These are phyloP conservation scores for Quercus dentata DNA, from an alignment of 306 rosid species.

Conservation along the genomic window DNA sequence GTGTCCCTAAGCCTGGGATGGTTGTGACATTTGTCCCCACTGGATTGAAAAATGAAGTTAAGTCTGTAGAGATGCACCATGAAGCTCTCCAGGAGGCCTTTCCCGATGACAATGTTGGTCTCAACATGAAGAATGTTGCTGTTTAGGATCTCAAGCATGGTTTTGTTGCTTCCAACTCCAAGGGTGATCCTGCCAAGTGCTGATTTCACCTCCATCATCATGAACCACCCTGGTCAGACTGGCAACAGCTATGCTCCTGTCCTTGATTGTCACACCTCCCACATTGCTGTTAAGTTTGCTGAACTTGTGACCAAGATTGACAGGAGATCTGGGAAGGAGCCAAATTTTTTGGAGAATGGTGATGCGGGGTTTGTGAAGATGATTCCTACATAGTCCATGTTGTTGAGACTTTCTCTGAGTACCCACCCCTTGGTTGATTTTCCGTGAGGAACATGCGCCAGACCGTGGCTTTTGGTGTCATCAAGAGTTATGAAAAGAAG, in stretches of 20 bases:
- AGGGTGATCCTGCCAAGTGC: neutral
- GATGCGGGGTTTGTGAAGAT: constrained; percentile 41
- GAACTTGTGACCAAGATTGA: constrained; percentile 36
- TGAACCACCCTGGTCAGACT: constrained; percentile 37
- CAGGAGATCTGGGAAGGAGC: constrained; percentile 32
- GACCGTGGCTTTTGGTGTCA: neutral
- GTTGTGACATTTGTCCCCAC: constrained; percentile 29
- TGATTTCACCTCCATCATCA: constrained; percentile 18
- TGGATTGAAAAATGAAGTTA: constrained; percentile 34
- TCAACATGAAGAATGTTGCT: constrained; percentile 18
- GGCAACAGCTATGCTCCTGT: too few species aligned
- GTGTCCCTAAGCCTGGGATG: neutral
- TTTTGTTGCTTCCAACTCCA: neutral
- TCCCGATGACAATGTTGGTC: neutral
- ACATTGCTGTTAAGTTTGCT: too few species aligned
- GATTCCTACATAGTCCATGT: constrained; percentile 26
- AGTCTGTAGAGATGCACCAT: constrained; percentile 25
- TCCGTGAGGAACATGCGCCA: too few species aligned
- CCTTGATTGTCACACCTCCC: too few species aligned
- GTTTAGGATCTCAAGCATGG: too few species aligned
- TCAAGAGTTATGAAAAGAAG: too few species aligned
- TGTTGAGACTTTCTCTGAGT: too few species aligned
- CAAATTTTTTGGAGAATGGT: constrained; percentile 30
- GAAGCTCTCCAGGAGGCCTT: too few species aligned
- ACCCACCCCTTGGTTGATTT: too few species aligned